These are phyloP conservation scores for Chalciporus sphaerocephalus DNA, from an alignment of 768 basidiomycete species.

Conservation along the genomic window DNA sequence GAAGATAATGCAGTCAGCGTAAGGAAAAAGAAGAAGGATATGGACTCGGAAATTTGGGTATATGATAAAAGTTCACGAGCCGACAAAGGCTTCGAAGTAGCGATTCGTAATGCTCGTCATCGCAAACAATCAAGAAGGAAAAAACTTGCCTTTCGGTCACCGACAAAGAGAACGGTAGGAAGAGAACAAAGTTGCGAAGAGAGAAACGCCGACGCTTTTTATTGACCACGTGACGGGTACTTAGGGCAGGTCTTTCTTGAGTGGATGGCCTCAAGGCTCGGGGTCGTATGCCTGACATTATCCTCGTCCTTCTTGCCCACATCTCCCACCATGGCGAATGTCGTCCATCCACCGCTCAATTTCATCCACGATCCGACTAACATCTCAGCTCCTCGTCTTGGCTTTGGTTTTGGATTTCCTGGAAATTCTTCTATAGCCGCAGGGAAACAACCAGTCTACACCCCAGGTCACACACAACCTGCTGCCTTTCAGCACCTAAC, in stretches of 20 bases:
- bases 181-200: neutral
- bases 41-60: constrained; percentile 90
- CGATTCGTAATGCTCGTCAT: constrained; percentile 79
- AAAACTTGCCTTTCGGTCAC: constrained; percentile 33
- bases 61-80: constrained; percentile 68
- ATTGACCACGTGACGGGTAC: constrained; percentile 29
- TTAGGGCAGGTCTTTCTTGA: constrained; percentile 33
- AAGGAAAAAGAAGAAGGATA: neutral
- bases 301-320: constrained; percentile 18
- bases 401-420: constrained; percentile 67
- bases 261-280: constrained; percentile 9
- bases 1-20: constrained; percentile 13
- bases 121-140: constrained; percentile 16
- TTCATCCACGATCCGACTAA: constrained; percentile 57
- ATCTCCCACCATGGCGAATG: constrained; percentile 61
- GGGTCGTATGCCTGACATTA: neutral
- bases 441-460: constrained; percentile 44
- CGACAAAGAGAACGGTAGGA: constrained; percentile 4
- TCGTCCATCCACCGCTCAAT: constrained; percentile 60
- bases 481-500: constrained; percentile 53
- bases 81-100: constrained; percentile 68
- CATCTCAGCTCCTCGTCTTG: constrained; percentile 61
- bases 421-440: constrained; percentile 40
- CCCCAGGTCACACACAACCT: constrained; percentile 39
- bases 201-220: constrained; percentile 21